Base-by-base conservation (phyloP, 2,329 filamentous ascomycete species). In the Alternaria longipes region DNA sequence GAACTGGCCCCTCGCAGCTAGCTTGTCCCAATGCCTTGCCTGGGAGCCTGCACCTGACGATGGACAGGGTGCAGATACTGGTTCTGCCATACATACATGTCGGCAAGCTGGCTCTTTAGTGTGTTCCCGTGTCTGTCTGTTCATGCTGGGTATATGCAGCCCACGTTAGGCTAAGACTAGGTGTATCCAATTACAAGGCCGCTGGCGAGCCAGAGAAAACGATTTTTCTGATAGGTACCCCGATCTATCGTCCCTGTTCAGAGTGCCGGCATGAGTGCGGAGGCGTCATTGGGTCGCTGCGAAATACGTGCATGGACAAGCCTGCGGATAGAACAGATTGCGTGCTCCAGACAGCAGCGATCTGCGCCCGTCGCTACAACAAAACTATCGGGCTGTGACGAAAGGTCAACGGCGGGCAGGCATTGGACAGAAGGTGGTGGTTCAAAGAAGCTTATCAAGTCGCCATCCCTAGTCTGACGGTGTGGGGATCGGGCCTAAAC, bases 91-190 rank as follows among this genome's bases (percentile, higher is more conserved):
- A 30, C 28, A 30, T 36, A 54, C 55, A 59, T 52, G 55, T 50
- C 63, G 64, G 55, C 65, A 60, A 51, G 53, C 62, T 56, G 58
- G 36, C 54, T 52, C 53, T 61, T 63, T 71, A 70, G 68, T 62
- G 64, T 69, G 32, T 36, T 80, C 79, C 77, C 76, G 78, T 80
- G 77, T 75, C 74, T 68, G 70, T 63, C 69, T 72, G 55, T 69
- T 74, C 70, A 80, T 81, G 80, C 78, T 67, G 71, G 69, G 60
- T 62, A 66, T 57, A 68, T 73, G 73, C 73, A 73, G 65, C 59
- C 65, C 52, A 56, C 50, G 50, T 60, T 73, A 72, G 72, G 57
- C 63, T 38, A 51, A 54, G 62, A 45, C 64, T 59, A 61, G 53
- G 30, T 32, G 41, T 52, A 64, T 64, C 73, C 72, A 75, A 74